A percentile compares a stretch with the other conserved stretches of the same genome.
Evolutionary conservation across 176 grass and related monocot genomes (phyloP).

Genomic region (Eleusine coracana): DNA sequence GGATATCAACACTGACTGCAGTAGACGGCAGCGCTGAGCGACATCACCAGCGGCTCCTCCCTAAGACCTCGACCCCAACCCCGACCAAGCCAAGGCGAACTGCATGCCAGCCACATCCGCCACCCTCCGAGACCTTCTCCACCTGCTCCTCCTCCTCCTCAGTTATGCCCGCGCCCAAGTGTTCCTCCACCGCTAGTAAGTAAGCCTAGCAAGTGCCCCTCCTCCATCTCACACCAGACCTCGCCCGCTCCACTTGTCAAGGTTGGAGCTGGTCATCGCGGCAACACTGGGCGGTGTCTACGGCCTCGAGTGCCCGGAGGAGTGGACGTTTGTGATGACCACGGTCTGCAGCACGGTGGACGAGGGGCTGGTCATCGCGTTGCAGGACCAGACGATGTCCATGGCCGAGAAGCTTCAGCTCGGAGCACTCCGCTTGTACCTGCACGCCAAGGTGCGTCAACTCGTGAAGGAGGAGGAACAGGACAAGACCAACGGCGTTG

Average conservation of each 20-base stretch:
- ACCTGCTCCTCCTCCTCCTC: slow-evolving; percentile 12
- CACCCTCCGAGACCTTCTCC: slow-evolving; percentile 4
- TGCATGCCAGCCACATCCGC: not conserved
- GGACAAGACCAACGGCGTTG: not conserved
- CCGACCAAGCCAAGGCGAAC: not conserved
- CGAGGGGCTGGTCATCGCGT: not conserved
- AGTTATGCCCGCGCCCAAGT: slow-evolving; percentile 33
- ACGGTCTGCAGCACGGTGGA: not conserved
- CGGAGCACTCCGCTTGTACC: slow-evolving; percentile 2
- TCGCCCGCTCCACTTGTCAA: not conserved
- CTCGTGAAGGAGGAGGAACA: not conserved
- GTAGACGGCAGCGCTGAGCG: slow-evolving; percentile 24
- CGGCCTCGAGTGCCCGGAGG: not conserved
- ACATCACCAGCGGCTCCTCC: slow-evolving; percentile 53
- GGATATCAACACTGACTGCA: not conserved
- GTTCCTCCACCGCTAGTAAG: slow-evolving; percentile 20
- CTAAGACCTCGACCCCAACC: not conserved
- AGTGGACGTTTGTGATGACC: not conserved
- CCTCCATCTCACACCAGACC: not conserved
- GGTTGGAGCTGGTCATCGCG: slow-evolving; percentile 4
- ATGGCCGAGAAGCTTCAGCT: slow-evolving; percentile 11
- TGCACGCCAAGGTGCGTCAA: slow-evolving; percentile 7
- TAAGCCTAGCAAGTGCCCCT: not conserved
- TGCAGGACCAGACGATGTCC: slow-evolving; percentile 25
- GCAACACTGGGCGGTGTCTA: slow-evolving; percentile 1